Base-by-base conservation (phyloP, 176 grass and related monocot genomes). In the Alopecurus myosuroides region DNA sequence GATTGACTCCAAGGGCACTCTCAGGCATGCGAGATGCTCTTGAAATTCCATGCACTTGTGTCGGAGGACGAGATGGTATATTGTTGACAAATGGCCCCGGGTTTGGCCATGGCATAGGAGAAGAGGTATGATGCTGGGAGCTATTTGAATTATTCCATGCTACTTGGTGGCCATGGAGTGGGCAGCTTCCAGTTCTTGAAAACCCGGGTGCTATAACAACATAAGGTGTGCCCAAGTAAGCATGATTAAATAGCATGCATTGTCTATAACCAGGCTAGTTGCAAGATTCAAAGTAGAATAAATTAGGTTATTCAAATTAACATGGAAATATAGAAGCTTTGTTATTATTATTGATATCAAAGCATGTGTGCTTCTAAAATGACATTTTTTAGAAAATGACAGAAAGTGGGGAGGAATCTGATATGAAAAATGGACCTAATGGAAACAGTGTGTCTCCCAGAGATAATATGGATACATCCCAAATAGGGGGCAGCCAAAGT, bases 171-270 rank as follows among this genome's bases (percentile, higher is more conserved):
- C 89, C 87, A 82, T 98, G 87, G 77, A 91, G 87, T 40, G 82
- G 80, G 75, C 85, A 98, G 73, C 91, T 93, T 70, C 95, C 93
- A 84, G 49, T 88, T 90, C 85, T 87, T 79, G 94, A 89, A 88
- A 94, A 76, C 41, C 88, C 87, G 20, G 84, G 79, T 71, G 41
- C 92, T 97, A 85, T 77, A 51, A 53, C 23, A 89, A 86, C 48
- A 34, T 31, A 48, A 58, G 58, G 22, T 40, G 76, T 60, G 74
- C 18, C 68, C 75, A 88, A 75, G 66, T 77, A 34, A 87, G 52
- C 26, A 72, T 81, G 33, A 82, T 56, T 74, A 52, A 72, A 63
- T 79, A 70, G 25, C 49, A 63, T 36, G 25, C 26, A 34, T 11
- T 80, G 41, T 33, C 29, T 83, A 56, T 83, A 56, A 73, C 30